Conservation (phyloP, 805 yeast genomes). For the Dipodascopsis uninucleata region DNA sequence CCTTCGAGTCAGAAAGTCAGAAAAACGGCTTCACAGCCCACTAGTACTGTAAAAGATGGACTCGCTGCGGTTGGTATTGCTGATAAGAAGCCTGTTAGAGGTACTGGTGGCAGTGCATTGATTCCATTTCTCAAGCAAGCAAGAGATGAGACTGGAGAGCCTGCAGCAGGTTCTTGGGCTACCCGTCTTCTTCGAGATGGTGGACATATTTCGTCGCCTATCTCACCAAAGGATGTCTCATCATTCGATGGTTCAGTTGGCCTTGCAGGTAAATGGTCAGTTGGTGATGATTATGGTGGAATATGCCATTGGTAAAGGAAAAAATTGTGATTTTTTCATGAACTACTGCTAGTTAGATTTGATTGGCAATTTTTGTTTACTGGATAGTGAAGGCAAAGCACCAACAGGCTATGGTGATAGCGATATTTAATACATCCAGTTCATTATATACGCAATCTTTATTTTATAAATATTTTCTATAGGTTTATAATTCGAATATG, state of each 20-base stretch:
- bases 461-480: too few species aligned
- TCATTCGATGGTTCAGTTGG: slow-evolving; percentile 15
- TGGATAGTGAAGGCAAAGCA: too few species aligned
- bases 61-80: slow-evolving; percentile 42
- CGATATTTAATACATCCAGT: too few species aligned
- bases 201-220: slow-evolving; percentile 7
- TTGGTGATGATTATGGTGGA: slow-evolving; percentile 26
- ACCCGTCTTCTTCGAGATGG: slow-evolving; percentile 45
- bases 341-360: too few species aligned
- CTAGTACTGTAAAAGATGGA: slow-evolving; percentile 48
- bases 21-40: slow-evolving; percentile 3
- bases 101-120: slow-evolving; percentile 92
- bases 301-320: slow-evolving; percentile 28
- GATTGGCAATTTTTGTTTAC: too few species aligned
- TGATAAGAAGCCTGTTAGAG: slow-evolving; percentile 56
- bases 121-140: slow-evolving; percentile 92
- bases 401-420: too few species aligned
- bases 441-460: too few species aligned
- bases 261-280: slow-evolving; percentile 26
- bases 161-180: slow-evolving; percentile 94
- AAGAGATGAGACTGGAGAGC: slow-evolving; percentile 91
- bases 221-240: slow-evolving; percentile 8
- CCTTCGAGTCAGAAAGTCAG: too few species aligned
- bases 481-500: too few species aligned
- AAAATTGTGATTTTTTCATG: too few species aligned